Evolutionary conservation across 2,329 filamentous ascomycete genomes (phyloP), one percentile per base, ranked within the genome.

Genomic region (Trichocomaceae sp.): DNA sequence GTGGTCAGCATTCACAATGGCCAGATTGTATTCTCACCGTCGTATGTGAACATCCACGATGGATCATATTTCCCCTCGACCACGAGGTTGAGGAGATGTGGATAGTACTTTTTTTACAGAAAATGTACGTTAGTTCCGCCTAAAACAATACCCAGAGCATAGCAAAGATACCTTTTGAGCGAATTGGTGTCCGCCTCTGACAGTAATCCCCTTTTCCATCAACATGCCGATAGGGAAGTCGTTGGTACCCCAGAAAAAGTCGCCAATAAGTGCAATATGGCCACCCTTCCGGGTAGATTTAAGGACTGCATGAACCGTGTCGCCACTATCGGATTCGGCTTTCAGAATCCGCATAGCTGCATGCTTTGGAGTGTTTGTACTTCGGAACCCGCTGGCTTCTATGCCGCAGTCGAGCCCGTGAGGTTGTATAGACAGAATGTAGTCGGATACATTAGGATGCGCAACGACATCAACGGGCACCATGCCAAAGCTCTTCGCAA

Each of bases 121-220:
- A 29, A 29, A 19, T n/a, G 23, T 5, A 45, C 3, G 3, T 44
- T 41, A 23, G n/a, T 29, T 10, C 26, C 7, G 26, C 7, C 26
- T 10, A 39, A 23, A 26, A 47, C 7, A n/a, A 19, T 23, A 26
- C 22, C 1, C 5, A 26, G 23, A 15, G 19, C 3, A 35, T 17
- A 12, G n/a, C n/a, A 23, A n/a, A 20, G 37, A 9, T 53, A 63
- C 63, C 57, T 64, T 65, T 50, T 65, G 60, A 1, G 59, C 61
- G 37, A 58, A 54, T 6, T 63, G 47, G 45, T 67, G 66, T 1
- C 64, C 64, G 0, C 68, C 68, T 20, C 65, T 61, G 12, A 68
- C 51, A 2, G 65, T 69, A 55, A 70, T 60, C 2, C 59, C 62
- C 47, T 69, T 69, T 54, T 70, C 65, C 65, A 69, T 69, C 51